A percentile compares a stretch with the other conserved stretches of the same genome.
phyloP scores from a whole-genome alignment of 495 filamentous ascomycete genomes.

The Rhypophila decipiens region DNA sequence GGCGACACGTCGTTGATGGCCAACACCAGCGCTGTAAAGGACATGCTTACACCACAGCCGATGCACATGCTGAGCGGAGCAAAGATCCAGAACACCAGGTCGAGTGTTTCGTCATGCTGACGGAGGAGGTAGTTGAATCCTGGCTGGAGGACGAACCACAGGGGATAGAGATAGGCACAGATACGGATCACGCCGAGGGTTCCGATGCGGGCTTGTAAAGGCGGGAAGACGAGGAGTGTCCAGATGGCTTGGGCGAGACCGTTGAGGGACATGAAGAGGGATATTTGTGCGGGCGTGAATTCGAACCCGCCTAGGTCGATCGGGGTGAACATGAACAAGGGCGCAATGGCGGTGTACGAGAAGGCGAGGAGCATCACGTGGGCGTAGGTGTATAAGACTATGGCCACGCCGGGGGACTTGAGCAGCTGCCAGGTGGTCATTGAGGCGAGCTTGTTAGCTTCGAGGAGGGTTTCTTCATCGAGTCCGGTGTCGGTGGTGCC shows the following conservation, averaged over 20 bases:
- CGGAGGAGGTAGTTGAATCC: constrained; percentile 48
- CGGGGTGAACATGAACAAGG: constrained; percentile 57
- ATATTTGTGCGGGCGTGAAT: constrained; percentile 54
- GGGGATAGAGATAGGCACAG: constrained; percentile 50
- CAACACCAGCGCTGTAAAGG: constrained; percentile 62
- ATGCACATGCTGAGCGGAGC: constrained; percentile 31
- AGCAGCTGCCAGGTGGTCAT: constrained; percentile 51
- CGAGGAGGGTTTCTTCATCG: constrained; percentile 6
- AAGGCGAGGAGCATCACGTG: constrained; percentile 58
- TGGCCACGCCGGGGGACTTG: constrained; percentile 51
- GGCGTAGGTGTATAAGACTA: constrained; percentile 55
- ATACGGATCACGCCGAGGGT: constrained; percentile 52
- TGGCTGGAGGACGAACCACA: constrained; percentile 49
- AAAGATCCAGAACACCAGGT: constrained; percentile 50
- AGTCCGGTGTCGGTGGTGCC: not conserved
- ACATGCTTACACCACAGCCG: constrained; percentile 59
- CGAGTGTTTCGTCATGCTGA: constrained; percentile 16
- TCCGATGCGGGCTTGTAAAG: constrained; percentile 49
- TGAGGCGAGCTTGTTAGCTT: constrained; percentile 15
- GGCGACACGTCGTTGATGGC: constrained; percentile 64
- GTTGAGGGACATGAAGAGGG: constrained; percentile 49
- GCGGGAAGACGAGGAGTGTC: constrained; percentile 59
- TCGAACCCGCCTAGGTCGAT: constrained; percentile 52
- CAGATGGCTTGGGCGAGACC: constrained; percentile 58
- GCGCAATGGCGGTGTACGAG: constrained; percentile 57